Conservation (phyloP, 2,329 filamentous ascomycete genomes). For the Metarhizium album region DNA sequence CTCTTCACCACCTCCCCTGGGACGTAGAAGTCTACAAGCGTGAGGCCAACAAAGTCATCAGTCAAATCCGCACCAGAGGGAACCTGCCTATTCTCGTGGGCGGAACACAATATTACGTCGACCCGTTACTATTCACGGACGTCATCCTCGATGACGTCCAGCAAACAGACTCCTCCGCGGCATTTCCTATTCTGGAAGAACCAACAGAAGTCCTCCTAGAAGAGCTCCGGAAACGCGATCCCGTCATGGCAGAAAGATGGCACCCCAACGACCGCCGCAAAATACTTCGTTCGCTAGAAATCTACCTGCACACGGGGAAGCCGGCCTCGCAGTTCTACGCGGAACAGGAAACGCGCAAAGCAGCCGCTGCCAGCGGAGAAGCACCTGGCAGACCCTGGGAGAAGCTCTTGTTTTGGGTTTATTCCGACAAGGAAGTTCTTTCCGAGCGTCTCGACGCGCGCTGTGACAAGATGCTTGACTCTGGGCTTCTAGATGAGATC, state of each 20-base stretch:
- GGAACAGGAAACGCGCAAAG: slow-evolving; percentile 49
- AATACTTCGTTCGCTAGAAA: slow-evolving; percentile 81
- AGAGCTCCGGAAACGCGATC: slow-evolving; percentile 71
- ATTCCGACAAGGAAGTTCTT: slow-evolving; percentile 59
- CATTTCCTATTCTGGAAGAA: slow-evolving; percentile 61
- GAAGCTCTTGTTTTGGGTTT: slow-evolving; percentile 76
- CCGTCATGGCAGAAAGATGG: slow-evolving; percentile 81
- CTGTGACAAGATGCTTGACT: slow-evolving; percentile 72
- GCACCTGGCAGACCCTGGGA: slow-evolving; percentile 29
- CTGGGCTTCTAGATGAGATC: slow-evolving; percentile 39
- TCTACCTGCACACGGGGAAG: slow-evolving; percentile 72
- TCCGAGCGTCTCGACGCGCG: slow-evolving; percentile 62
- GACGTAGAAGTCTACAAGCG: slow-evolving; percentile 66
- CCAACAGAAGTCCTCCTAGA: slow-evolving; percentile 61
- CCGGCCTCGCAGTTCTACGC: slow-evolving; percentile 79
- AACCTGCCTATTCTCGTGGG: slow-evolving; percentile 85
- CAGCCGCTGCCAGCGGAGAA: slow-evolving; percentile 14
- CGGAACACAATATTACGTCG: slow-evolving; percentile 91
- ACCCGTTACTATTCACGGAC: slow-evolving; percentile 68
- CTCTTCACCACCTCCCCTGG: slow-evolving; percentile 71
- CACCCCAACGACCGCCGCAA: slow-evolving; percentile 89
- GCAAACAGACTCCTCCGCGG: slow-evolving; percentile 20
- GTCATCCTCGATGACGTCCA: slow-evolving; percentile 40
- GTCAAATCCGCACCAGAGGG: slow-evolving; percentile 66
- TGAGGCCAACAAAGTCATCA: slow-evolving; percentile 57